Base-by-base conservation (phyloP, 805 yeast genomes). In the Komagataella ulmi region DNA sequence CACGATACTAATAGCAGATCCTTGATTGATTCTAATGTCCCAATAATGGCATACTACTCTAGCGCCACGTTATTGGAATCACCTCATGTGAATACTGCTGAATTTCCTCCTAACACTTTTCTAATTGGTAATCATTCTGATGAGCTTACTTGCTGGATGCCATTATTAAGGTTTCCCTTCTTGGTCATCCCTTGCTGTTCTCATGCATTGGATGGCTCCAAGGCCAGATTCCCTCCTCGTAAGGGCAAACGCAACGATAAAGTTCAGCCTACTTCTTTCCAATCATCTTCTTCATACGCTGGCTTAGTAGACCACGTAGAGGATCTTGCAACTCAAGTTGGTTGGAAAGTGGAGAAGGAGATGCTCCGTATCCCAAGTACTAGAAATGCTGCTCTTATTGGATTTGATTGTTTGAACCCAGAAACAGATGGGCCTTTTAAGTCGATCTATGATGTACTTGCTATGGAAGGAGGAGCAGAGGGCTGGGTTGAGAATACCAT, bases 121-220 rank as follows among this genome's bases (percentile, higher is more conserved):
- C 66, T 90, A 43, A 89, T 91, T 47, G 98, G 98, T 1, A 91
- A 91, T 63, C 98, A 91, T 62, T 86, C 96, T 1, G 98, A 91
- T 64, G 98, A 91, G 62, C 73, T 91, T 52, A 90, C 97, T 0
- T 85, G 96, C 57, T 91, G 98, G 97, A 81, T 91, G 44, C 98
- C 98, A 3, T 68, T 91, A 8, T 67, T 91, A 8, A 89, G 88
- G 0, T 85, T 75, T 55, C 96, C 97, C 6, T 91, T 88, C 63
- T 71, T 91, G 72, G 96, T 88, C 7, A 87, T 91, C 46, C 98
- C 98, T 8, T 91, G 98, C 64, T 91, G 98, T 64, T 89, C 97
- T 0, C 96, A 91, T 65, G 80, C 85, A 2, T 73, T 91, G 46
- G 76, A 82, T 5, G 98, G 98, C 2, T 81, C 80, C 24, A 81